These are phyloP conservation scores for Trametes cinnabarina DNA, from an alignment of 768 basidiomycete genomes.

Conservation along the genomic window DNA sequence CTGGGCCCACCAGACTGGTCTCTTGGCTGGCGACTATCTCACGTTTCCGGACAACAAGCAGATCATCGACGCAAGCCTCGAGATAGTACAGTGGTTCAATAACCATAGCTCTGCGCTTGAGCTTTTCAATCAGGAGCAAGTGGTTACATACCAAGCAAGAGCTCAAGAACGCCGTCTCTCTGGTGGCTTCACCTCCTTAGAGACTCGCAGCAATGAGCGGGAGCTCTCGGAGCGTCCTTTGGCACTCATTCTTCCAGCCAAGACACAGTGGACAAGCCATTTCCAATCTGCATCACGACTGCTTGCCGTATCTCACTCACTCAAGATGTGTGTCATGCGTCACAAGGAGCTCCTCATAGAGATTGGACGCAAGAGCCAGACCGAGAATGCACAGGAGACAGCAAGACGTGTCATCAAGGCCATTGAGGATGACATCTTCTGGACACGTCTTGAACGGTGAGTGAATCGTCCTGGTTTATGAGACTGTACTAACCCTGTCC, in stretches of 20 bases:
- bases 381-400: slow-evolving; percentile 12
- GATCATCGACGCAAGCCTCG: slow-evolving; percentile 4
- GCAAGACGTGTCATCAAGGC: not conserved
- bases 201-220: too few relatives aligned
- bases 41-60: not conserved
- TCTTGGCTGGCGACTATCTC: slow-evolving; percentile 28
- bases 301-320: not conserved
- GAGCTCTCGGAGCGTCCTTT: not conserved
- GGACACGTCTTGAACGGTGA: not conserved
- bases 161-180: not conserved
- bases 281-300: slow-evolving; percentile 7
- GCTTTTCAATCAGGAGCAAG: slow-evolving; percentile 19
- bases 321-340: not conserved
- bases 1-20: slow-evolving; percentile 28
- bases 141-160: not conserved
- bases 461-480: not conserved
- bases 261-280: slow-evolving; percentile 17
- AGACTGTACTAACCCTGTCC: not conserved
- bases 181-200: not conserved
- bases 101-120: slow-evolving; percentile 26
- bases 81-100: slow-evolving; percentile 31
- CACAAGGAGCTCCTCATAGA: not conserved
- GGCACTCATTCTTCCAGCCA: not conserved
- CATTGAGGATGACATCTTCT: not conserved
- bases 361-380: not conserved